Base-by-base conservation (phyloP, 192 early-diverging fungal genomes). In the Irineochytrium annulatum region DNA sequence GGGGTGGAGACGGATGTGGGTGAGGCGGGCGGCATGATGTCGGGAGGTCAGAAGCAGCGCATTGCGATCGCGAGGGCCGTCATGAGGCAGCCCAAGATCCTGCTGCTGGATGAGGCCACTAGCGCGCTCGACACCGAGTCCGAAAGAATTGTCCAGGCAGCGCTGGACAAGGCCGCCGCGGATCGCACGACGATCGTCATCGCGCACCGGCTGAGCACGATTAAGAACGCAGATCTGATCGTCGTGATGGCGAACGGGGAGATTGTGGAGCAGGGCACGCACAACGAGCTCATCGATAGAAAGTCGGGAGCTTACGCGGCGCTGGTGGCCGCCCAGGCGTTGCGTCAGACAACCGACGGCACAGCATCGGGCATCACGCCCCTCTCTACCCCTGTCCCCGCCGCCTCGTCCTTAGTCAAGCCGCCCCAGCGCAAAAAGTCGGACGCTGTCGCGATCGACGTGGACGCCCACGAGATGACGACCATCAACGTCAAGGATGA, bases 41-140 rank as follows among this genome's bases (percentile, higher is more conserved):
- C 86, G 49, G 92, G 92, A 49, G 92, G 92, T 31, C 91, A 95
- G 69, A 93, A 93, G 69, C 92, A 95, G 76, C 84, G 95, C 59
- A 93, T 98, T 69, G 91, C 93, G 46, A 98, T 98, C 81, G 94
- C 94, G 0, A 82, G 94, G 54, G 90, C 91, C 19, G 71, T 97
- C 30, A 81, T 94, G 45, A 86, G 87, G 57, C 80, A 93, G 63
- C 92, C 94, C 13, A 72, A 72, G 24, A 91, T 97, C 8, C 79
- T 98, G 55, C 43, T 82, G 1, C 59, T 82, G 30, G 80, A 82
- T 59, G 80, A 82, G 51, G 80, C 80, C 22, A 82, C 80, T 3
- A 74, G 70, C 24, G 80, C 80, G 0, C 59, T 82, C 16, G 80
- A 82, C 62, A 79, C 80, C 30, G 61, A 69, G 29, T 77, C 74